Evolutionary conservation across 495 filamentous ascomycete genomes (phyloP), one percentile per base, ranked within the genome.

Genomic region (Tuber melanosporum): DNA sequence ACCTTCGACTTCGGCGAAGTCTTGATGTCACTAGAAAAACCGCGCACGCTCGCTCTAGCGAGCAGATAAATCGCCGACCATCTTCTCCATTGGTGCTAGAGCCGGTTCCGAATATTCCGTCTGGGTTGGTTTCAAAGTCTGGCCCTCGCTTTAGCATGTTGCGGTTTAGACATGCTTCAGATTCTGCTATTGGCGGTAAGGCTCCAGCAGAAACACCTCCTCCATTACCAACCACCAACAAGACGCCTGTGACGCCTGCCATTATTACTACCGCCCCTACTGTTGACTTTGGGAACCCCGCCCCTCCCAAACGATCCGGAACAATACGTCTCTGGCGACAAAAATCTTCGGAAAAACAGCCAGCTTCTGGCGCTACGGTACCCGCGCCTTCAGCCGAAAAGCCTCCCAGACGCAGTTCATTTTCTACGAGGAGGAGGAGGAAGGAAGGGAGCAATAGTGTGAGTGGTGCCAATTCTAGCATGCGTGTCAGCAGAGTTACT

Each of bases 181-280:
- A 99, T 84, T 92, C 95, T 71, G 94, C 97, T 82, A 87, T 98
- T 73, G 93, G 93, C 15, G 85, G 87, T 73, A 93, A 91, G 81
- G 92, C 92, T 69, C 94, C 91, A 83, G 89, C 92, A 74, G 91
- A 93, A 74, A 78, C 77, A 36, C 75, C 72, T 42, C 75, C 73
- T 41, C 79, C 82, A 12, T 42, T 83, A 47, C 82, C 77, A n/a
- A 71, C 74, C 75, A 66, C 76, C 17, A 74, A 83, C 71, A 69
- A 81, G 47, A 73, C 76, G 43, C 74, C 57, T 82, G 71, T 83
- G 92, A 93, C 95, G 66, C 95, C 95, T 32, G 90, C 91, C 71
- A 99, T 99, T 83, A 95, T 98, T 82, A 97, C 91, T 39, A 99
- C 95, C 19, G 92, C 94, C 42, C 95, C 95, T 10, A 95, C 94